These are phyloP conservation scores for Akebia trifoliata DNA, from an alignment of 164 flowering plant species.

Conservation along the genomic window DNA sequence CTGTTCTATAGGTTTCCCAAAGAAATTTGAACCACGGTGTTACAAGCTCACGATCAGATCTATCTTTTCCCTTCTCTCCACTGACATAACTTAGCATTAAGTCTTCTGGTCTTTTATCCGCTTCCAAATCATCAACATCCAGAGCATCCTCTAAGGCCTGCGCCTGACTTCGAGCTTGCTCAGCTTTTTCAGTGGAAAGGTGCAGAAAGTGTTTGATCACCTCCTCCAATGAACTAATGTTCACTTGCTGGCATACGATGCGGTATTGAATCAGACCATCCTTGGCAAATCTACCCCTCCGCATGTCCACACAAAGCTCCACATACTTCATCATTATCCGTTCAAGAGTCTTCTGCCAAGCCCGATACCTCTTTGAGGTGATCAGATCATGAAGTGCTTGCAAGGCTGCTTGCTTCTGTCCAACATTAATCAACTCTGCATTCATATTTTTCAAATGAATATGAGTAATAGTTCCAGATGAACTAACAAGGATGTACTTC, in stretches of 20 bases:
- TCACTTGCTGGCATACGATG: slow-evolving; percentile 90
- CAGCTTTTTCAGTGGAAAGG: slow-evolving; percentile 86
- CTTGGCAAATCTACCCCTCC: slow-evolving; percentile 84
- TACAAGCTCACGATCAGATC: slow-evolving; percentile 95
- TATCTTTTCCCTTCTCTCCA: slow-evolving; percentile 94
- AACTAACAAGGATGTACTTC: neutral
- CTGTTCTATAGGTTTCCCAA: slow-evolving; percentile 98
- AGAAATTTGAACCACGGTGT: slow-evolving; percentile 98
- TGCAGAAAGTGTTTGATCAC: slow-evolving; percentile 95
- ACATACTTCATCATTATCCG: slow-evolving; percentile 88
- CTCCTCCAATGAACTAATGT: slow-evolving; percentile 86
- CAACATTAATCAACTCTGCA: slow-evolving; percentile 92
- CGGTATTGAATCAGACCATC: slow-evolving; percentile 95
- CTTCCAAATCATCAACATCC: slow-evolving; percentile 94
- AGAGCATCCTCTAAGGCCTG: slow-evolving; percentile 90
- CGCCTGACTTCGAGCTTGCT: slow-evolving; percentile 81
- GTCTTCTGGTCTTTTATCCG: slow-evolving; percentile 94
- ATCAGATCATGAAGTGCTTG: slow-evolving; percentile 84
- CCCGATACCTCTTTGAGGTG: slow-evolving; percentile 81
- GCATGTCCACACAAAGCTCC: slow-evolving; percentile 92
- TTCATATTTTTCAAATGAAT: slow-evolving; percentile 10
- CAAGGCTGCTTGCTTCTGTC: slow-evolving; percentile 89
- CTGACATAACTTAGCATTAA: slow-evolving; percentile 95
- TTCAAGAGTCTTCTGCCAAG: slow-evolving; percentile 88
- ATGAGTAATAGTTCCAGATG: neutral